Conservation (phyloP, 257 asterid species). For the Rubia yunnanensis region DNA sequence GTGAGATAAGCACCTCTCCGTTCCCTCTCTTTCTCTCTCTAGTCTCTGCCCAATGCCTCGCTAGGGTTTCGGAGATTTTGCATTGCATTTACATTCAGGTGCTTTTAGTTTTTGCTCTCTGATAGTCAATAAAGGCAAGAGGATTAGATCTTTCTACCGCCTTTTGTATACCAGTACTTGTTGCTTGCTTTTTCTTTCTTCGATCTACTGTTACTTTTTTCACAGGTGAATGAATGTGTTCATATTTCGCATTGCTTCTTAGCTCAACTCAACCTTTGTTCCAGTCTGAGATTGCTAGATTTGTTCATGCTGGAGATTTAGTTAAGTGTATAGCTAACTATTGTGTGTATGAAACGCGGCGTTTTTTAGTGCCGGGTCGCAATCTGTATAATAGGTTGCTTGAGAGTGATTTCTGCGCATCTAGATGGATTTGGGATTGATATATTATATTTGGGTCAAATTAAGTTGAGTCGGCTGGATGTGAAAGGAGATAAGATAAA, state of each 20-base stretch:
- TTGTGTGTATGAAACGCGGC: too few relatives aligned
- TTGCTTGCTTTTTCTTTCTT: neutral
- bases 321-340: neutral
- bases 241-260: neutral
- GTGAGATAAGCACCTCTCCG: neutral
- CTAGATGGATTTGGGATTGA: constrained; percentile 8
- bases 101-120: constrained; percentile 5
- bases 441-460: neutral
- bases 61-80: constrained; percentile 8
- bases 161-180: too few relatives aligned
- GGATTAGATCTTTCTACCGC: constrained; percentile 30
- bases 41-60: constrained; percentile 1
- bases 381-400: neutral
- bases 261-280: neutral
- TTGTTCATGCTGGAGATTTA: neutral
- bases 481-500: neutral
- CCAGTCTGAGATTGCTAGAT: neutral
- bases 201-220: constrained; percentile 12
- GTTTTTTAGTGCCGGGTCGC: neutral
- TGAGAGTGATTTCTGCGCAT: neutral
- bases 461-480: neutral
- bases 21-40: neutral
- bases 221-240: neutral
- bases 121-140: constrained; percentile 1
- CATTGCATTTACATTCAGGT: constrained; percentile 6